Conservation (phyloP, 2,329 filamentous ascomycete genomes). For the Hirsutella rhossiliensis region DNA sequence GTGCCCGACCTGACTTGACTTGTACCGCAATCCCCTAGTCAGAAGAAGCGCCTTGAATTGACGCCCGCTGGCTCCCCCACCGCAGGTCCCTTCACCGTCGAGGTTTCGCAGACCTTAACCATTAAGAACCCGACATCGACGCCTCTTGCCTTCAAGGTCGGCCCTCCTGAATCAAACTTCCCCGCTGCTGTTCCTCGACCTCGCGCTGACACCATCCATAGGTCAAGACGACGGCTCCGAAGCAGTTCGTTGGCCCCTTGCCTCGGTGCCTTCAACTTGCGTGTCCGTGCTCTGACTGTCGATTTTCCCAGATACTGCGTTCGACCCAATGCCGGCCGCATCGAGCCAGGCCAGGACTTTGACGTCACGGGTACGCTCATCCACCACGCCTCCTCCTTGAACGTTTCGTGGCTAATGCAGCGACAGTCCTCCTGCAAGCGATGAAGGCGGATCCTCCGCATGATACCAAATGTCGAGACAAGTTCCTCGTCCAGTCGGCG, state of each 20-base stretch:
- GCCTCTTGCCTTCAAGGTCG: constrained; percentile 60
- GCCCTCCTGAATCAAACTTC: constrained; percentile 5
- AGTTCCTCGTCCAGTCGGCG: constrained; percentile 93
- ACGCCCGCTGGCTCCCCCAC: constrained; percentile 4
- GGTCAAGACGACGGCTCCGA: constrained; percentile 98
- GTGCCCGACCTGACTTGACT: neutral
- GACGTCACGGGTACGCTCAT: constrained; percentile 70
- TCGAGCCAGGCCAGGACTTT: constrained; percentile 80
- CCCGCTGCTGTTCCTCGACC: neutral
- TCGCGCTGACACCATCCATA: constrained; percentile 24
- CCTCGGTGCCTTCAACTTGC: neutral
- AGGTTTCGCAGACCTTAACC: constrained; percentile 52
- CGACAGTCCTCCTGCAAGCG: constrained; percentile 81
- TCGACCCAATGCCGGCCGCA: constrained; percentile 89
- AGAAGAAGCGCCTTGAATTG: neutral
- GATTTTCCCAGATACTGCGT: constrained; percentile 73
- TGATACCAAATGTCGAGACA: constrained; percentile 89
- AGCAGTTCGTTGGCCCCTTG: constrained; percentile 61
- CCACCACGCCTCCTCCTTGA: neutral
- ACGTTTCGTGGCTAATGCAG: constrained; percentile 6
- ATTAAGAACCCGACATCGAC: constrained; percentile 52
- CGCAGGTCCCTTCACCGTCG: constrained; percentile 53
- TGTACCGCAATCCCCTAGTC: no score
- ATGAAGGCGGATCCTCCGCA: constrained; percentile 90
- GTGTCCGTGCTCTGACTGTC: neutral